phyloP scores from a whole-genome alignment of 2,329 filamentous ascomycete species.

The Zarea fungicola region DNA sequence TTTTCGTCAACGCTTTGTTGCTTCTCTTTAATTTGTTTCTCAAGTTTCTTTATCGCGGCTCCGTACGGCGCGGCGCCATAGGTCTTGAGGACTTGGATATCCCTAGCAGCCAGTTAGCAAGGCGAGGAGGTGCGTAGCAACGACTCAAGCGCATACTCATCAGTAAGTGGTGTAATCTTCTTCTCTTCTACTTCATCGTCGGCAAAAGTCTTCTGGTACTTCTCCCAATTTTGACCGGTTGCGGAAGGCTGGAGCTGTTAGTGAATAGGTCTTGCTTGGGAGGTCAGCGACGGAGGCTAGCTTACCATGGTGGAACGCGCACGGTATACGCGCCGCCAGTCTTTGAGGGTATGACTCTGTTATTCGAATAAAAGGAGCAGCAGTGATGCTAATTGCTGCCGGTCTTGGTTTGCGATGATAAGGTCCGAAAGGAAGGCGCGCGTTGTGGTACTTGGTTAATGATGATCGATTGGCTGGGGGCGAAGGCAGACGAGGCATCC shows the following conservation, averaged over 20 bases:
- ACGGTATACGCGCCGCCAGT: conserved; percentile 19
- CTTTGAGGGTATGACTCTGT: background rate
- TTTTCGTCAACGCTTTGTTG: conserved; percentile 98
- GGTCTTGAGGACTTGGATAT: conserved; percentile 98
- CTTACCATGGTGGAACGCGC: conserved; percentile 40
- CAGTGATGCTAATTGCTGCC: background rate
- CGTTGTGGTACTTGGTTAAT: conserved; percentile 20
- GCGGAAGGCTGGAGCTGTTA: conserved; percentile 71
- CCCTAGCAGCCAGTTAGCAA: conserved; percentile 48
- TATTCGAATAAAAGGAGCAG: background rate
- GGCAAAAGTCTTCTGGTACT: conserved; percentile 94
- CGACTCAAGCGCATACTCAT: conserved; percentile 64
- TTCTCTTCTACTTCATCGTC: conserved; percentile 98
- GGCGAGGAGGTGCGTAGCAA: conserved; percentile 18
- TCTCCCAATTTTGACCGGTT: conserved; percentile 93
- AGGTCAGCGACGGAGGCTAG: conserved; percentile 14
- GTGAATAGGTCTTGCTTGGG: conserved; percentile 18
- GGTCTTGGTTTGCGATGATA: background rate
- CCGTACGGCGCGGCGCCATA: conserved; percentile 97
- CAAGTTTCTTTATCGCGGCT: conserved; percentile 88
- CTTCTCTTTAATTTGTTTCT: conserved; percentile 99
- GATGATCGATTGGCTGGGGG: conserved; percentile 24
- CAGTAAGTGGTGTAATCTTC: conserved; percentile 95
- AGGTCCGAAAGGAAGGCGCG: conserved; percentile 9
- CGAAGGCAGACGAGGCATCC: conserved; percentile 32